These are phyloP conservation scores for Xylariaceae sp. DNA, from an alignment of 2,329 filamentous ascomycete genomes.

Conservation along the genomic window DNA sequence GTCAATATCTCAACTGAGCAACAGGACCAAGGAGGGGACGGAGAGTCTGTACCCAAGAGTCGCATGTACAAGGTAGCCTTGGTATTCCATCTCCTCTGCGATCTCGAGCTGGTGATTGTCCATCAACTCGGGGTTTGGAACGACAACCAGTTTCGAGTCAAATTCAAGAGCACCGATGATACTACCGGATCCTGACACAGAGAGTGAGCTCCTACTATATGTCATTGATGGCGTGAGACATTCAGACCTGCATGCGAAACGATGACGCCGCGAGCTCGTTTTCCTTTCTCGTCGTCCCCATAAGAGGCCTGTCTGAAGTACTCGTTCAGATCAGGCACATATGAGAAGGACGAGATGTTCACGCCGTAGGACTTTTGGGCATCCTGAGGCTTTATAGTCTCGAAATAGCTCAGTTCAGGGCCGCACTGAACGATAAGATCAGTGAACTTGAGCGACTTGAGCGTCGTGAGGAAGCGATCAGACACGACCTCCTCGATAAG, in stretches of 20 bases:
- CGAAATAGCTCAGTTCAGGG: slow-evolving; percentile 55
- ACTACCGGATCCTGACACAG: slow-evolving; percentile 69
- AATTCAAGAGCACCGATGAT: slow-evolving; percentile 77
- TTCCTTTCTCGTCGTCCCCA: slow-evolving; percentile 31
- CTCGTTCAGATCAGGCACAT: slow-evolving; percentile 55
- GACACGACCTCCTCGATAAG: slow-evolving; percentile 64
- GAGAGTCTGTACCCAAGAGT: slow-evolving; percentile 49
- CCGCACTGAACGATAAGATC: slow-evolving; percentile 78
- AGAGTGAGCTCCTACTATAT: slow-evolving; percentile 7
- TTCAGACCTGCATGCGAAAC: slow-evolving; percentile 80
- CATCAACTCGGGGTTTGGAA: slow-evolving; percentile 76
- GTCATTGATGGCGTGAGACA: not conserved
- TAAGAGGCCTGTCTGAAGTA: slow-evolving; percentile 55
- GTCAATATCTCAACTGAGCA: slow-evolving; percentile 6
- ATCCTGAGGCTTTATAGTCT: slow-evolving; percentile 27
- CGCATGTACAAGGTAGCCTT: slow-evolving; percentile 73
- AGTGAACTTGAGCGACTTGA: slow-evolving; percentile 59
- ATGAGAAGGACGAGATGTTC: slow-evolving; percentile 58
- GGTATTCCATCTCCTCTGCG: slow-evolving; percentile 65
- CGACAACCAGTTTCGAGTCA: slow-evolving; percentile 74
- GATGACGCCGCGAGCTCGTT: slow-evolving; percentile 60
- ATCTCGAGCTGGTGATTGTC: slow-evolving; percentile 91
- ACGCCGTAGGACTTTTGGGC: slow-evolving; percentile 36
- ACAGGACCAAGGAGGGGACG: not conserved
- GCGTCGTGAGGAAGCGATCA: slow-evolving; percentile 55